Percentiles rank a stretch among this genome's conserved stretches.
These are phyloP conservation scores for Takashimella tepidaria DNA, from an alignment of 1,284 basidiomycete genomes.

Conservation along the genomic window DNA sequence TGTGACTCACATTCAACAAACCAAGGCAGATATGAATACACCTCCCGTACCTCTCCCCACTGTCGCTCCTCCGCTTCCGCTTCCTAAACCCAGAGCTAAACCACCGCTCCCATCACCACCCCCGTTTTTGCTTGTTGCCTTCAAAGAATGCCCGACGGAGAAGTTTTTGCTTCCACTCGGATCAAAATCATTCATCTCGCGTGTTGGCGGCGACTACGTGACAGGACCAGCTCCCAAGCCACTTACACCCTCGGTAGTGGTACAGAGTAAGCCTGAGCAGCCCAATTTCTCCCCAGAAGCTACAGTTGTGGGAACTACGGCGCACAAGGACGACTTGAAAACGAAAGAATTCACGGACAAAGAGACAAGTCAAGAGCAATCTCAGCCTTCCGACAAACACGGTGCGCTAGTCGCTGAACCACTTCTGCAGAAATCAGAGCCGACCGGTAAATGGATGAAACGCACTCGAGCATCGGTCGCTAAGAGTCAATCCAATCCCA, in stretches of 20 bases:
- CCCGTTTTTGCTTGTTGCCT: slow-evolving; percentile 39
- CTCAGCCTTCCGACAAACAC: no score
- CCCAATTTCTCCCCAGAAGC: no score
- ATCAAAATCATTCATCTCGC: slow-evolving; percentile 29
- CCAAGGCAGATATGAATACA: no score
- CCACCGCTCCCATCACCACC: slow-evolving; percentile 30
- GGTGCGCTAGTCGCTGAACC: no score
- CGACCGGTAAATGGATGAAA: slow-evolving; percentile 6
- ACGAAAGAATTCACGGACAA: no score
- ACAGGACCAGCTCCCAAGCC: slow-evolving; percentile 18
- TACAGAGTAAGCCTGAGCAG: no score
- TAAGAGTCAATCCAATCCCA: slow-evolving; percentile 6
- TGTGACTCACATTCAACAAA: no score
- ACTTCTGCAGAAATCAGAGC: not conserved
- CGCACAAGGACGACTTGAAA: no score
- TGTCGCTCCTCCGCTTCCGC: slow-evolving; percentile 12
- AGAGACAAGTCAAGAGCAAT: no score
- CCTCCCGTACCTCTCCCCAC: not conserved
- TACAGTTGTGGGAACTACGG: no score
- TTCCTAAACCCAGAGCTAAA: slow-evolving; percentile 18
- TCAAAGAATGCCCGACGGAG: slow-evolving; percentile 40
- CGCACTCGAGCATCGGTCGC: slow-evolving; percentile 15
- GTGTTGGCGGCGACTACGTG: slow-evolving; percentile 37
- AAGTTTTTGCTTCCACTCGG: slow-evolving; percentile 41
- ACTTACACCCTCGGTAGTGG: not conserved